Base-by-base conservation (phyloP, 2,329 filamentous ascomycete species). In the Beauveria pseudobassiana region DNA sequence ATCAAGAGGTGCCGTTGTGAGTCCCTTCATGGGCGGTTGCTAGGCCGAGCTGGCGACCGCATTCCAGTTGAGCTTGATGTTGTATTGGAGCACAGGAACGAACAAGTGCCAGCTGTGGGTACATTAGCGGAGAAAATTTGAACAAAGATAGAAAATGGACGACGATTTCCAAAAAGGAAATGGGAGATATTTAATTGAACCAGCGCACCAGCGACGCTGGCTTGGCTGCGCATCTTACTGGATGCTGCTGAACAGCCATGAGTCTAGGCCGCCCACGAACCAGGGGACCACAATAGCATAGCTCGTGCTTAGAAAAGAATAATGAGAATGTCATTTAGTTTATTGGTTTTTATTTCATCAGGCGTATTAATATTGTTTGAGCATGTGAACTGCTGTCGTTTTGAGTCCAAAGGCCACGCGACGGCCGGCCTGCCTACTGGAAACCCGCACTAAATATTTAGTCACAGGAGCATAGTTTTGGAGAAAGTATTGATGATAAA, bases 11-110 rank as follows among this genome's bases (percentile, higher is more conserved):
- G 60, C 48, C 42, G 54, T 58, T 49, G 48, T 38, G 28, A 48
- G 18, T 22, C 59, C 51, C 40, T 18, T 9, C 30, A 12, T 49
- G 20, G 14, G 22, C 34, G 52, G 59, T 62, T 55, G 52, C 52
- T 56, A 30, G 46, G 71, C 72, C 64, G 67, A 63, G 64, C 50
- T 68, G 69, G 72, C 71, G 69, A 70, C 72, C 69, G 63, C 72
- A 73, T 74, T 73, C 72, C 72, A 69, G 63, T 63, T 48, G 45
- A 43, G 10, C 30, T 20, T 22, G 34, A 43, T 24, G 45, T 18
- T 34, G 57, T 8, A 26, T 22, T 26, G 38, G 48, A 42, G n/a
- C 57, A 42, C 48, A 43, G 57, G 49, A 52, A 60, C 49, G 40
- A 42, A 46, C 14, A 8, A 60, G 18, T 22, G 14, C 5, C 7